Evolutionary conservation across 441 rosid species (phyloP).

Genomic region (Adansonia madagascariensis): DNA sequence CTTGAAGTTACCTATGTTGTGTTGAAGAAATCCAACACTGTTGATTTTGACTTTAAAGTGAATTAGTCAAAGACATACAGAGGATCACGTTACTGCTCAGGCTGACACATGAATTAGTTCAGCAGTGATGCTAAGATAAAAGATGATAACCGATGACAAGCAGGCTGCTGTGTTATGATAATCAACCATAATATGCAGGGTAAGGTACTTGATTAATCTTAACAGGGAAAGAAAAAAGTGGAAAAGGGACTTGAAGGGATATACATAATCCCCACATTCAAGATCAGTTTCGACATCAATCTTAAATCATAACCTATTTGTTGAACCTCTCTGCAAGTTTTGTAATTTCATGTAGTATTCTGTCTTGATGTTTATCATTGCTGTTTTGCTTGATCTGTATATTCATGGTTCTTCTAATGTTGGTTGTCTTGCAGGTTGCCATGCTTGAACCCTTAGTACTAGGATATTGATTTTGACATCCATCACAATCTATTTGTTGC

Average conservation of each 20-base stretch:
- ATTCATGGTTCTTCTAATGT: too few relatives aligned
- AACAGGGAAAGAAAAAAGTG: too few relatives aligned
- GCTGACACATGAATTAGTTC: neutral
- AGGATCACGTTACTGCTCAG: neutral
- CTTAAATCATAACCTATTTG: neutral
- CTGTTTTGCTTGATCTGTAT: neutral
- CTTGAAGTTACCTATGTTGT: neutral
- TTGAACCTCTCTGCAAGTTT: neutral
- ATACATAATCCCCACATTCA: neutral
- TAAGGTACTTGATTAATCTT: neutral
- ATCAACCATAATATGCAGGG: neutral
- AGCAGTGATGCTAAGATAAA: neutral
- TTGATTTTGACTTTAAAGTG: neutral
- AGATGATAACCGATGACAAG: neutral
- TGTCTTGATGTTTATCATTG: too few relatives aligned
- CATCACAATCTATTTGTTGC: neutral
- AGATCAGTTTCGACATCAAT: neutral
- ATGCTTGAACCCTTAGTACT: too few relatives aligned
- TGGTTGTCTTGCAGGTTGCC: too few relatives aligned
- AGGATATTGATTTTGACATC: too few relatives aligned
- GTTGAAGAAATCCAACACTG: neutral
- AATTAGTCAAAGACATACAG: neutral
- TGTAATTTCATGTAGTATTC: neutral
- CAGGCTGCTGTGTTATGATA: neutral
- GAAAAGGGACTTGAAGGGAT: neutral